Evolutionary conservation across 2,329 filamentous ascomycete species (phyloP).

Genomic region (Sodiomyces alkalinus): DNA sequence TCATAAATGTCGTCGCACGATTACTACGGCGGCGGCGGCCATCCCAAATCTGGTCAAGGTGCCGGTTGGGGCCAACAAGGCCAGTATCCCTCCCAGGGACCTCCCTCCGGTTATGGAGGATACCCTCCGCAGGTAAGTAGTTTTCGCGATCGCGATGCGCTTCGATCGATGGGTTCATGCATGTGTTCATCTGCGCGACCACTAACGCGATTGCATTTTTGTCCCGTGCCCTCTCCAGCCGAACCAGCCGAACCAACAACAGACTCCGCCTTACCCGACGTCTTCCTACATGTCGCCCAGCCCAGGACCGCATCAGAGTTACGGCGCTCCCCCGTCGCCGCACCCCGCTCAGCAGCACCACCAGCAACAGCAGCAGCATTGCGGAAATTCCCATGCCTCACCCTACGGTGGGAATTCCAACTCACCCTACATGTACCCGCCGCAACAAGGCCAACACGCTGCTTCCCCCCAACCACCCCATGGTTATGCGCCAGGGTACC

Average conservation of each 20-base stretch:
- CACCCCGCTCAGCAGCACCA: slow-evolving; percentile 4
- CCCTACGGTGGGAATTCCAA: slow-evolving; percentile 1
- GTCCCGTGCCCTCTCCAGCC: slow-evolving; percentile 1
- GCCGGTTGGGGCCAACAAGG: slow-evolving; percentile 10
- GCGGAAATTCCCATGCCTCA: slow-evolving; percentile 6
- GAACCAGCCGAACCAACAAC: slow-evolving; percentile 8
- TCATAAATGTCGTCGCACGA: slow-evolving; percentile 25
- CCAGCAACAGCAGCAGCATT: slow-evolving; percentile 10
- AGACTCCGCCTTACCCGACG: slow-evolving; percentile 1
- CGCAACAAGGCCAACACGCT: slow-evolving; percentile 6
- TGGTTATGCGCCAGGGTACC: slow-evolving; percentile 3
- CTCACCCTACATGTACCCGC: slow-evolving; percentile 8
- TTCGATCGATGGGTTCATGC: background rate
- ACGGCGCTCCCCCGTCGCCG: slow-evolving; percentile 6
- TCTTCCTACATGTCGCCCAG: no score
- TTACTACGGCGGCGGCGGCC: slow-evolving; percentile 19
- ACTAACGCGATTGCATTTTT: no score
- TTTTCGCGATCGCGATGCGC: no score
- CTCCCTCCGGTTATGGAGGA: slow-evolving; percentile 10
- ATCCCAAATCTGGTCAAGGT: slow-evolving; percentile 8
- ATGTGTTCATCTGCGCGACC: background rate
- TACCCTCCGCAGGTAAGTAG: slow-evolving; percentile 13
- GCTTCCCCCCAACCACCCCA: slow-evolving; percentile 9
- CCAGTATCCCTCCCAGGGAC: slow-evolving; percentile 10
- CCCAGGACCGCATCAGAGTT: slow-evolving; percentile 3